A percentile compares a stretch with the other conserved stretches of the same genome.
Evolutionary conservation across 1,284 basidiomycete species (phyloP).

Genomic region (Phellopilus nigrolimitatus): DNA sequence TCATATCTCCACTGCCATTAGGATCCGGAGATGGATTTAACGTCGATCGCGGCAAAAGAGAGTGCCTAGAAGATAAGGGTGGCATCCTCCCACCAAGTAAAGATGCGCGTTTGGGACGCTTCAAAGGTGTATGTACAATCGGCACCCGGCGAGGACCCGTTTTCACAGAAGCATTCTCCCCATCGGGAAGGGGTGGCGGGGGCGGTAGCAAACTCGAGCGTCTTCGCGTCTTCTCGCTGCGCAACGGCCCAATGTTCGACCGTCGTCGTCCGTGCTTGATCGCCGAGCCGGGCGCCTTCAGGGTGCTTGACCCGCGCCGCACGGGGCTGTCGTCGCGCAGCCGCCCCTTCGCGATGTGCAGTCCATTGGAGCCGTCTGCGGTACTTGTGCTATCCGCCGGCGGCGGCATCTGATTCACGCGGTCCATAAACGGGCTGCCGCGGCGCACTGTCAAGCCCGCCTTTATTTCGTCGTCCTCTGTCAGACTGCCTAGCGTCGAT

Average conservation of each 20-base stretch:
- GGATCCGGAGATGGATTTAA: constrained; percentile 1
- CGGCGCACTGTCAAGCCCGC: constrained; percentile 32
- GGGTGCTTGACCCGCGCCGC: constrained; percentile 43
- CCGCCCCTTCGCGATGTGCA: constrained; percentile 36
- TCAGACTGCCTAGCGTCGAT: constrained; percentile 55
- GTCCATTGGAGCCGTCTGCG: constrained; percentile 25
- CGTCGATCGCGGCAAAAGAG: background rate
- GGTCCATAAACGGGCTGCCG: constrained; percentile 49
- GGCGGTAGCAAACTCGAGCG: constrained; percentile 71
- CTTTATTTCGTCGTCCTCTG: constrained; percentile 62
- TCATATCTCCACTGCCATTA: constrained; percentile 18
- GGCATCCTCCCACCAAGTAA: constrained; percentile 7
- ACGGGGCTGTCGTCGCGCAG: constrained; percentile 39
- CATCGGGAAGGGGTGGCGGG: constrained; percentile 31
- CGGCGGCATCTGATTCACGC: constrained; percentile 48
- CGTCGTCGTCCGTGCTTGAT: constrained; percentile 46
- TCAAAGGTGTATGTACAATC: constrained; percentile 17
- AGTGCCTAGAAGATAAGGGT: constrained; percentile 2
- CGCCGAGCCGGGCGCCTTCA: constrained; percentile 36
- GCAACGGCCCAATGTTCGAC: constrained; percentile 67
- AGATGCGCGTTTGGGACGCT: constrained; percentile 17
- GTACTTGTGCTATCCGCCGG: constrained; percentile 27
- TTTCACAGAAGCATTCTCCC: constrained; percentile 2
- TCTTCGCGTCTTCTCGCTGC: constrained; percentile 62
- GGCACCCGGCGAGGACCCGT: constrained; percentile 18